Percentiles rank a stretch among this genome's conserved stretches.
Evolutionary conservation across 345 rosid genomes (phyloP).

Genomic region (Hypericum perforatum): DNA sequence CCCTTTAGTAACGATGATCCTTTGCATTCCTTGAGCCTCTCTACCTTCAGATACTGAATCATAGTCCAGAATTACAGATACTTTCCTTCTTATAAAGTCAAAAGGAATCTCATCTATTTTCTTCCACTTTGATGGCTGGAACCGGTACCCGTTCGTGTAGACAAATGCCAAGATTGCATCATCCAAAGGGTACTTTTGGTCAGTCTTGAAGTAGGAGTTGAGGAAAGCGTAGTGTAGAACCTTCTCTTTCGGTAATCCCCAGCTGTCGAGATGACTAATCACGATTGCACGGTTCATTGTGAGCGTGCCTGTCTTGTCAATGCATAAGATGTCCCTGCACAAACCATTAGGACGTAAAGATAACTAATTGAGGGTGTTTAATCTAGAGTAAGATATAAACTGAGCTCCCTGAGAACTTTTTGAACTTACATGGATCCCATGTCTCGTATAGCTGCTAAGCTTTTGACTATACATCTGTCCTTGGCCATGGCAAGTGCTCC

Average conservation of each 20-base stretch:
- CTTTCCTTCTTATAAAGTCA: constrained; percentile 50
- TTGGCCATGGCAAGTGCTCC: constrained; percentile 76
- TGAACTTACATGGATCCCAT: constrained; percentile 69
- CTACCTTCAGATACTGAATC: constrained; percentile 20
- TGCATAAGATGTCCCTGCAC: constrained; percentile 55
- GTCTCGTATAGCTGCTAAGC: constrained; percentile 46
- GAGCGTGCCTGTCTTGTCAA: constrained; percentile 73
- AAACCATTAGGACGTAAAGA: neutral
- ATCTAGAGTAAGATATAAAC: neutral
- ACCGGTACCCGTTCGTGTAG: constrained; percentile 51
- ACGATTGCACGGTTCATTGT: constrained; percentile 58
- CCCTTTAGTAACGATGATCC: constrained; percentile 49
- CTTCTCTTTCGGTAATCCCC: constrained; percentile 38
- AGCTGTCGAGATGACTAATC: constrained; percentile 44
- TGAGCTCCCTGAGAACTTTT: neutral
- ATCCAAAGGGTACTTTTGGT: constrained; percentile 67
- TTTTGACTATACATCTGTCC: constrained; percentile 63
- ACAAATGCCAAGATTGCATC: constrained; percentile 63
- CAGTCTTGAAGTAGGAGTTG: constrained; percentile 63
- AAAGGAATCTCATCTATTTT: constrained; percentile 63
- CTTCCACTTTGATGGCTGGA: constrained; percentile 54
- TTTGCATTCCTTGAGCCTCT: constrained; percentile 12
- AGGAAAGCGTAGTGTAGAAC: constrained; percentile 55
- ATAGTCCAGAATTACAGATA: constrained; percentile 42
- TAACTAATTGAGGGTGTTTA: neutral